phyloP scores from a whole-genome alignment of 2,329 filamentous ascomycete species.

The Penicillium sp. region DNA sequence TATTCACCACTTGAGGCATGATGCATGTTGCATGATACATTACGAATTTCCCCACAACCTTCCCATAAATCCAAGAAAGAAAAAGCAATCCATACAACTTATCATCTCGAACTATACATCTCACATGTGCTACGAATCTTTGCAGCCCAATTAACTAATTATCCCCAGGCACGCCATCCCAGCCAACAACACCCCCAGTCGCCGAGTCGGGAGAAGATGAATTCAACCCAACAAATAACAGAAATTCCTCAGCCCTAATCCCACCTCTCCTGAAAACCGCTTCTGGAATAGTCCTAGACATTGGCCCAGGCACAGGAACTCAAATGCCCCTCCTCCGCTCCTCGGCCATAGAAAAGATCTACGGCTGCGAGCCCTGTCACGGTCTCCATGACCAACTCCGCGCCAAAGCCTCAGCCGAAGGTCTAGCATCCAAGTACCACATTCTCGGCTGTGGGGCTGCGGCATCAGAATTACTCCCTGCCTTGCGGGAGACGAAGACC shows the following conservation, averaged over 20 bases:
- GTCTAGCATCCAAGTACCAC: constrained; percentile 49
- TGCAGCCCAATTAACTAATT: background rate
- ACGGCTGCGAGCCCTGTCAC: constrained; percentile 54
- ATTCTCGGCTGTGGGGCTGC: constrained; percentile 51
- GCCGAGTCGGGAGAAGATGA: background rate
- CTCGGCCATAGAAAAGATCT: constrained; percentile 47
- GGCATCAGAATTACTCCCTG: constrained; percentile 45
- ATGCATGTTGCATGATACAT: too few species aligned
- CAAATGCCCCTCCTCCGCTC: constrained; percentile 49
- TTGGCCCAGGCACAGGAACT: constrained; percentile 54
- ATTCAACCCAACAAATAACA: constrained; percentile 12
- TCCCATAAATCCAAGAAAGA: background rate
- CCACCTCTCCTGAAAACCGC: constrained; percentile 42
- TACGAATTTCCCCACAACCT: too few species aligned
- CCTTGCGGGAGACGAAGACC: constrained; percentile 8
- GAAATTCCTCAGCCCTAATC: constrained; percentile 39
- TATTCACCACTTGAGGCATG: background rate
- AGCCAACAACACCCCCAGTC: constrained; percentile 5
- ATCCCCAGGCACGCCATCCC: constrained; percentile 5
- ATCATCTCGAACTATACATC: background rate
- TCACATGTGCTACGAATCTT: too few species aligned
- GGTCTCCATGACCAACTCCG: constrained; percentile 48
- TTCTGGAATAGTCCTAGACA: constrained; percentile 46
- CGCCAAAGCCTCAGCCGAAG: constrained; percentile 39
- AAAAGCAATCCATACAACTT: background rate